Evolutionary conservation across 78 protist species (phyloP).

Genomic region (Dictyostelium citrinum): DNA sequence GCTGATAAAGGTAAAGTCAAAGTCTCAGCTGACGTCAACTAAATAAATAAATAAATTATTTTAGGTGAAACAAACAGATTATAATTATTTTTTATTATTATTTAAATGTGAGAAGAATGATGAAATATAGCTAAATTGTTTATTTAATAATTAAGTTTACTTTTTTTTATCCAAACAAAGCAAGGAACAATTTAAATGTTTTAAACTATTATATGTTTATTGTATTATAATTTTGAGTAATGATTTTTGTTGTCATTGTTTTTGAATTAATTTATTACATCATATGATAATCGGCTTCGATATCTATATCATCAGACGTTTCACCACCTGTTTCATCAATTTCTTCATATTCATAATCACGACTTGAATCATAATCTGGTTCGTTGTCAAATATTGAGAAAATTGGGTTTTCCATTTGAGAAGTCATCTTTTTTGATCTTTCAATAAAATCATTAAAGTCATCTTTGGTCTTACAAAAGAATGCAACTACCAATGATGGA

Average conservation of each 20-base stretch:
- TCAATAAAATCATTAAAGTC: slow-evolving; percentile 71
- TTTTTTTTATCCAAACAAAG: too few species aligned
- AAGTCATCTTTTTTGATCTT: slow-evolving; percentile 44
- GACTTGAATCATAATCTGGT: slow-evolving; percentile 42
- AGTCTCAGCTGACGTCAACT: slow-evolving; percentile 75
- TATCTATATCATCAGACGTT: slow-evolving; percentile 5
- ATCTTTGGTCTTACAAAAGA: slow-evolving; percentile 61
- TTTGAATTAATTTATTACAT: not conserved
- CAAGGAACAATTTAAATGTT: too few species aligned
- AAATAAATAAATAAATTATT: slow-evolving; percentile 10
- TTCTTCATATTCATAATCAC: not conserved
- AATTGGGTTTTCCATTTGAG: slow-evolving; percentile 57
- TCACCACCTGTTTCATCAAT: not conserved
- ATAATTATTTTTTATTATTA: too few species aligned
- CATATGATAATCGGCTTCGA: not conserved
- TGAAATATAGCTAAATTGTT: too few species aligned
- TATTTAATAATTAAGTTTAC: too few species aligned
- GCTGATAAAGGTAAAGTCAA: slow-evolving; percentile 88
- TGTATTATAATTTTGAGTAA: not conserved
- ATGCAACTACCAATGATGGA: slow-evolving; percentile 82
- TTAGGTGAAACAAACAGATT: not conserved
- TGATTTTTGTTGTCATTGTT: not conserved
- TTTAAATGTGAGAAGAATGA: too few species aligned
- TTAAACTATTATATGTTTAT: not conserved
- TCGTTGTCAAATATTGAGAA: slow-evolving; percentile 19